These are phyloP conservation scores for Magnaporthales sp. DNA, from an alignment of 2,329 filamentous ascomycete genomes.

Conservation along the genomic window DNA sequence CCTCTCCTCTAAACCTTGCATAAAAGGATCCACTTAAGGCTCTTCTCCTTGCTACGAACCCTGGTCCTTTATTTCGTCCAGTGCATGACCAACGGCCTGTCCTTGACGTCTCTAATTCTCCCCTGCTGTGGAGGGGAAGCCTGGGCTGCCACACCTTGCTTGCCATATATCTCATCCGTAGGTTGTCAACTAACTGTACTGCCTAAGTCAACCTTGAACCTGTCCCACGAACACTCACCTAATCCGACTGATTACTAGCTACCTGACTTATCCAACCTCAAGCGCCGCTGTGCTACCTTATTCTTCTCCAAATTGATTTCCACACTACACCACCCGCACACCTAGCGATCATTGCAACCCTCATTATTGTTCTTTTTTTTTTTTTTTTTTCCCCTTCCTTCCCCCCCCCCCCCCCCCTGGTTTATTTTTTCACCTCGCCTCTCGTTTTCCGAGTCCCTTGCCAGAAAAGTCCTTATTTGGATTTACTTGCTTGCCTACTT, in stretches of 20 bases:
- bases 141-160: background rate
- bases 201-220: background rate
- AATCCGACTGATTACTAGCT: too few relatives aligned
- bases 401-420: too few relatives aligned
- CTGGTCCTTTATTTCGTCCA: background rate
- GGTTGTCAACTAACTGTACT: background rate
- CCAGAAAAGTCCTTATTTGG: background rate
- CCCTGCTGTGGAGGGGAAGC: background rate
- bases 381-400: too few relatives aligned
- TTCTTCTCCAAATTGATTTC: too few relatives aligned
- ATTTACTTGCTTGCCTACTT: background rate
- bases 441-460: background rate
- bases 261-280: background rate
- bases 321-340: background rate
- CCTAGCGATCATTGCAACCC: background rate
- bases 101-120: background rate
- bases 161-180: background rate
- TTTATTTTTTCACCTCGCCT: background rate
- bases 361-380: background rate
- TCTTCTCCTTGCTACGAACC: background rate
- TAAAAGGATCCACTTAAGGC: background rate
- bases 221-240: background rate
- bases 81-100: background rate
- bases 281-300: background rate
- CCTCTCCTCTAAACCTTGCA: background rate